phyloP scores from a whole-genome alignment of 1,284 basidiomycete genomes.

The Tausonia pullulans region DNA sequence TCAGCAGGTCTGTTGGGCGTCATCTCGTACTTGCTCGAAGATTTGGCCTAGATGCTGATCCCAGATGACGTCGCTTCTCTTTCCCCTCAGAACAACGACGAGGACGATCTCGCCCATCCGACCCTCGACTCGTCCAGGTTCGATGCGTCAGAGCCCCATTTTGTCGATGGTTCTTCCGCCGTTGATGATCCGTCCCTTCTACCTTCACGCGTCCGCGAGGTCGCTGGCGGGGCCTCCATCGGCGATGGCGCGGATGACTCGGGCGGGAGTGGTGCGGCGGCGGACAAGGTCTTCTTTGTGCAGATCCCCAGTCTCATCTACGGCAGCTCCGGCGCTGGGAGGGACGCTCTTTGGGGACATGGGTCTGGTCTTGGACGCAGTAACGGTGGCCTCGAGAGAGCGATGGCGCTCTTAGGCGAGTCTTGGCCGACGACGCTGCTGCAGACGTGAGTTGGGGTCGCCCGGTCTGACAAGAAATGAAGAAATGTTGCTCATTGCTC shows the following conservation, averaged over 20 bases:
- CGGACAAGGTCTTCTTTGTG: conserved; percentile 12
- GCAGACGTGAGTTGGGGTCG: background rate
- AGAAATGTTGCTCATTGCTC: too few species aligned
- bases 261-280: background rate
- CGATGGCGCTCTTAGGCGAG: conserved; percentile 1
- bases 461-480: background rate
- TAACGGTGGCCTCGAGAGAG: background rate
- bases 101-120: conserved; percentile 12
- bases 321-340: background rate
- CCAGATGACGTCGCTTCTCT: background rate
- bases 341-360: background rate
- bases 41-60: background rate
- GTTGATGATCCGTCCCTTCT: conserved; percentile 16
- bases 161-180: background rate
- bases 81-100: background rate
- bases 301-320: background rate
- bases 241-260: background rate
- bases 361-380: background rate
- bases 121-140: conserved; percentile 9
- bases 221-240: background rate
- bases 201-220: conserved; percentile 7
- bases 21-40: background rate
- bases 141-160: conserved; percentile 6
- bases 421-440: background rate
- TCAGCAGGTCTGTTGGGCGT: background rate